A percentile compares a stretch with the other conserved stretches of the same genome.
Evolutionary conservation across 2,329 filamentous ascomycete genomes (phyloP).

Genomic region (Nemania diffusa): DNA sequence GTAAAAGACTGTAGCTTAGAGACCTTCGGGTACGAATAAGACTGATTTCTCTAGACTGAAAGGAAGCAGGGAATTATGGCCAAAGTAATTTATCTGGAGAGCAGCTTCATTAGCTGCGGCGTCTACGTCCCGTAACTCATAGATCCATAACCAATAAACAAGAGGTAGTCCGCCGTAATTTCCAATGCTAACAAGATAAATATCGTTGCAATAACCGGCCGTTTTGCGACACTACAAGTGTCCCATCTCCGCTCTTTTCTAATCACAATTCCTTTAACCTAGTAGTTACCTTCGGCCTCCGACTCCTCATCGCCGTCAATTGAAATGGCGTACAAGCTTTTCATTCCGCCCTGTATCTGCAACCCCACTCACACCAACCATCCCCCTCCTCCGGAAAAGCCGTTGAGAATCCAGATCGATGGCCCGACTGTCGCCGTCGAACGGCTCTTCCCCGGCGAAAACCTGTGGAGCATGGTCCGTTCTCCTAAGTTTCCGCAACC

Average conservation of each 20-base stretch:
- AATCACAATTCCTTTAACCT: too few species aligned
- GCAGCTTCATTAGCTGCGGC: background rate
- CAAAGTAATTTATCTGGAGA: background rate
- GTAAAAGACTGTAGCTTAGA: too few species aligned
- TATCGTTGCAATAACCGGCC: background rate
- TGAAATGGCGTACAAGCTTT: slow-evolving; percentile 19
- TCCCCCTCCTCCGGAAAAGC: slow-evolving; percentile 27
- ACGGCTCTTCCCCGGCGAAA: slow-evolving; percentile 34
- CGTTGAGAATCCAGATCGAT: slow-evolving; percentile 36
- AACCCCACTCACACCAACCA: slow-evolving; percentile 25
- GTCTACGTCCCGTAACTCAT: background rate
- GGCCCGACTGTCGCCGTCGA: slow-evolving; percentile 34
- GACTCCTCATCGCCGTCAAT: slow-evolving; percentile 8
- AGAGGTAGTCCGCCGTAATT: background rate
- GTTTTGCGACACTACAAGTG: too few species aligned
- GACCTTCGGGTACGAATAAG: too few species aligned
- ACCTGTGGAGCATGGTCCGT: slow-evolving; percentile 29
- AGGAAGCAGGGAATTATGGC: too few species aligned
- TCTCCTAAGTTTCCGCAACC: slow-evolving; percentile 16
- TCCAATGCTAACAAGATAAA: background rate
- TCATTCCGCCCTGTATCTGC: slow-evolving; percentile 28
- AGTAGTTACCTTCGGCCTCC: slow-evolving; percentile 2
- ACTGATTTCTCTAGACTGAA: too few species aligned
- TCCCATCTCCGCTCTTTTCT: too few species aligned
- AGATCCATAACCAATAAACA: background rate